phyloP scores from a whole-genome alignment of 805 yeast genomes.

The Yamadazyma tumulicola region DNA sequence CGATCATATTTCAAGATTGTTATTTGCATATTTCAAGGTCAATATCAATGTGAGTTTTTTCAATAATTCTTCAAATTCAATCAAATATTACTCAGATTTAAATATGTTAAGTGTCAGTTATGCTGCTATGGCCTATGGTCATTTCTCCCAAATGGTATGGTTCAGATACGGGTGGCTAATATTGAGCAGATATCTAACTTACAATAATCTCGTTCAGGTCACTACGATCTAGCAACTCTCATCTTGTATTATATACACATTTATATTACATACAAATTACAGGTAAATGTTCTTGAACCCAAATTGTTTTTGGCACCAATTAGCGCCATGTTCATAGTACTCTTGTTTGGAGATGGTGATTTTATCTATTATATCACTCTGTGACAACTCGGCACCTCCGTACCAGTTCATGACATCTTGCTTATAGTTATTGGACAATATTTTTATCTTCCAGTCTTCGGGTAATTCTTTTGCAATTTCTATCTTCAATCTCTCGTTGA shows the following conservation, averaged over 20 bases:
- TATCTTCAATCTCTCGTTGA: conserved; percentile 53
- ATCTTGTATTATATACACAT: background rate
- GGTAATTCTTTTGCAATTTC: conserved; percentile 71
- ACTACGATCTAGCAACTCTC: background rate
- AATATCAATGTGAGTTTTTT: conserved; percentile 39
- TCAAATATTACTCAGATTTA: conserved; percentile 38
- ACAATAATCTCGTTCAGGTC: conserved; percentile 56
- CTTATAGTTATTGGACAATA: conserved; percentile 17
- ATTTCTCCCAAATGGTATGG: conserved; percentile 92
- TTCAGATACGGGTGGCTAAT: conserved; percentile 86
- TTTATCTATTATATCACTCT: conserved; percentile 43
- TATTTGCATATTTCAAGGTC: conserved; percentile 28
- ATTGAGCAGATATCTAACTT: conserved; percentile 70
- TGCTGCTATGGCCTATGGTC: conserved; percentile 79
- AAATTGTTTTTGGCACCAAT: conserved; percentile 51
- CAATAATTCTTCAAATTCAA: conserved; percentile 20
- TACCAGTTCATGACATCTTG: conserved; percentile 32
- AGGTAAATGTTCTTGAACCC: conserved; percentile 32
- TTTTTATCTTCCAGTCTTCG: conserved; percentile 62
- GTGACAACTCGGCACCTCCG: conserved; percentile 31
- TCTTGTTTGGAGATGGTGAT: conserved; percentile 72
- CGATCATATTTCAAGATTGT: conserved; percentile 29
- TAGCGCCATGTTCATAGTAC: conserved; percentile 80
- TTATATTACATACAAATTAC: conserved; percentile 3
- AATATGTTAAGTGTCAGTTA: conserved; percentile 42